Conservation (phyloP, 2,329 filamentous ascomycete species). For the Penicillium sp. region DNA sequence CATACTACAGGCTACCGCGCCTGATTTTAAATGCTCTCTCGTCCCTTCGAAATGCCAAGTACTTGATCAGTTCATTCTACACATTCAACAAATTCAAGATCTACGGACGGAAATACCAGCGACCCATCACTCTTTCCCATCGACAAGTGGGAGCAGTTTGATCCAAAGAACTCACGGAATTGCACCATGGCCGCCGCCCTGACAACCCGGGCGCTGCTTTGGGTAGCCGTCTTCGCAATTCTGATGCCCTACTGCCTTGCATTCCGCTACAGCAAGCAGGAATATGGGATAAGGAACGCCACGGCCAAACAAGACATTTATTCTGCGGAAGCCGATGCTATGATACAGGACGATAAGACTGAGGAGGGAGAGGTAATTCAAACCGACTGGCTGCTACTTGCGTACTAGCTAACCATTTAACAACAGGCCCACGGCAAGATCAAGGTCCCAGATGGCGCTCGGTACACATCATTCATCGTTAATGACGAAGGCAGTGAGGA, state of each 20-base stretch:
- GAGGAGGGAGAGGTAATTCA: constrained; percentile 1
- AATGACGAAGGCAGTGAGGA: constrained; percentile 11
- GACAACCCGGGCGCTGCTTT: neutral
- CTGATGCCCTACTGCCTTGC: neutral
- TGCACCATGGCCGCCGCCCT: constrained; percentile 8
- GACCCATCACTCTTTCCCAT: neutral
- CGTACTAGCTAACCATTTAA: neutral
- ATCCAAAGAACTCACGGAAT: neutral
- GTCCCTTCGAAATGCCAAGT: neutral
- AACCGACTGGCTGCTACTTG: neutral
- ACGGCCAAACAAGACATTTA: constrained; percentile 10
- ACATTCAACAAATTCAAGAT: neutral
- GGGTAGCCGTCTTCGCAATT: neutral
- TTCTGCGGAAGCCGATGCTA: constrained; percentile 8
- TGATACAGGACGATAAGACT: neutral
- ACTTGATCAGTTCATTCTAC: too few species aligned
- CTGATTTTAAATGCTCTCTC: neutral
- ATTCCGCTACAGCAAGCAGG: neutral
- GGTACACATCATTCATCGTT: constrained; percentile 11
- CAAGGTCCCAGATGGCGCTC: constrained; percentile 10
- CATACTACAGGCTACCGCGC: neutral
- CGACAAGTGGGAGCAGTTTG: neutral
- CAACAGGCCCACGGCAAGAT: constrained; percentile 13
- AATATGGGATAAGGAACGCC: neutral
- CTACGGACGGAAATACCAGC: neutral